These are phyloP conservation scores for Aspergillus aculeatus DNA, from an alignment of 2,329 filamentous ascomycete species.

Conservation along the genomic window DNA sequence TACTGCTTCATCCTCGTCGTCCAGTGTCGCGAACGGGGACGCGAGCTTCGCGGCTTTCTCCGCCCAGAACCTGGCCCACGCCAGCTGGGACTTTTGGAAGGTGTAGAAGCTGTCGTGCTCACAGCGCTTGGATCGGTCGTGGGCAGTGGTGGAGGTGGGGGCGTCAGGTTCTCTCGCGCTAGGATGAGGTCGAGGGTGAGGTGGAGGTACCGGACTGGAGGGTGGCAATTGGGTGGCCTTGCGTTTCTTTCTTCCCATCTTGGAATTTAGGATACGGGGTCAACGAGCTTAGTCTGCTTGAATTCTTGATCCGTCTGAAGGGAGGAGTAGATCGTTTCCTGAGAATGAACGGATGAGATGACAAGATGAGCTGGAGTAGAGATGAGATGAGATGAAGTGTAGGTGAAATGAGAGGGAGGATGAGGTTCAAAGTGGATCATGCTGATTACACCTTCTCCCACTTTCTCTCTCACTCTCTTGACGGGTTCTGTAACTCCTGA, in stretches of 20 bases:
- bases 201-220: background rate
- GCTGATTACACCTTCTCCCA: too few relatives aligned
- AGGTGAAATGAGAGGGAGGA: background rate
- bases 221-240: background rate
- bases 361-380: background rate
- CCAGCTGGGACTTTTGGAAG: slow-evolving; percentile 1
- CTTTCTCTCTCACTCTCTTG: too few relatives aligned
- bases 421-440: background rate
- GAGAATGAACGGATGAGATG: background rate
- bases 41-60: slow-evolving; percentile 10
- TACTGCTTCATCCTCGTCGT: background rate
- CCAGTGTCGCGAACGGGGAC: slow-evolving; percentile 1
- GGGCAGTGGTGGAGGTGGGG: background rate
- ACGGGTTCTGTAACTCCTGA: too few relatives aligned
- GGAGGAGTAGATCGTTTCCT: background rate
- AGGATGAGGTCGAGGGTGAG: background rate
- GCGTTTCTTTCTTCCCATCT: background rate
- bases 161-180: background rate
- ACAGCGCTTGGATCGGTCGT: background rate
- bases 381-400: background rate
- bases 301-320: background rate
- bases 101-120: background rate
- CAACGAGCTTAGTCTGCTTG: background rate
- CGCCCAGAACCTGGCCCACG: slow-evolving; percentile 7
- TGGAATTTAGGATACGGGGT: background rate